Conservation (phyloP, 2,329 filamentous ascomycete species). For the Aspergillus nomiae region DNA sequence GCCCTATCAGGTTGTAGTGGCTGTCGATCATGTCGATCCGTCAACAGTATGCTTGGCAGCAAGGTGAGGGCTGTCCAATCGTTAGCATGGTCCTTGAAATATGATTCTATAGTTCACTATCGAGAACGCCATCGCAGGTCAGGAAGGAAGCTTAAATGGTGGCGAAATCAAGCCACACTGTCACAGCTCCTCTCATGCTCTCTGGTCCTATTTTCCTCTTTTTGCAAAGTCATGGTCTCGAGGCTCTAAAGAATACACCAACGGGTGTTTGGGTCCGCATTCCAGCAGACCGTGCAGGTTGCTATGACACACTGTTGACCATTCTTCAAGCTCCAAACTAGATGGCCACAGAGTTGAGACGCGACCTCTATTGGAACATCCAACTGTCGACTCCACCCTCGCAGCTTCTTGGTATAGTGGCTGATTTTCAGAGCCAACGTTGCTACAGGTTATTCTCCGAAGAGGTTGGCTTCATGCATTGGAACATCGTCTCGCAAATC, state of each 20-base stretch:
- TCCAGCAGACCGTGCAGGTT: conserved; percentile 22
- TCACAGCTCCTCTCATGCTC: not conserved
- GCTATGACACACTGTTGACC: conserved; percentile 14
- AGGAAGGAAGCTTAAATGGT: not conserved
- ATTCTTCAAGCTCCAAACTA: not conserved
- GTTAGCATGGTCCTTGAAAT: not conserved
- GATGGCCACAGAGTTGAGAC: not conserved
- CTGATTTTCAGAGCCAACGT: not conserved
- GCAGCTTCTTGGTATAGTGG: not conserved
- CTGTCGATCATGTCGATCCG: conserved; percentile 16
- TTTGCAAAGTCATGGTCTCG: not conserved
- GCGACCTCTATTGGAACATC: not conserved
- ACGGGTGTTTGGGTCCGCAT: conserved; percentile 18
- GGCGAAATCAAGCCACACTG: not conserved
- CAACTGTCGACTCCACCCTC: not conserved
- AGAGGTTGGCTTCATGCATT: not conserved
- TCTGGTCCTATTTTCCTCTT: not conserved
- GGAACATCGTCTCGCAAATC: not conserved
- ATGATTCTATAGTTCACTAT: not conserved
- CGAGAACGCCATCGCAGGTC: not conserved
- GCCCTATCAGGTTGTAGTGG: conserved; percentile 11
- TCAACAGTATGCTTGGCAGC: not conserved
- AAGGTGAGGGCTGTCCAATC: not conserved
- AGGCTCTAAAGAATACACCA: not conserved
- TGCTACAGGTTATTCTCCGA: conserved; percentile 9